Evolutionary conservation across 768 basidiomycete species (phyloP), one percentile per base, ranked within the genome.

Genomic region (Calocybe cyanea): DNA sequence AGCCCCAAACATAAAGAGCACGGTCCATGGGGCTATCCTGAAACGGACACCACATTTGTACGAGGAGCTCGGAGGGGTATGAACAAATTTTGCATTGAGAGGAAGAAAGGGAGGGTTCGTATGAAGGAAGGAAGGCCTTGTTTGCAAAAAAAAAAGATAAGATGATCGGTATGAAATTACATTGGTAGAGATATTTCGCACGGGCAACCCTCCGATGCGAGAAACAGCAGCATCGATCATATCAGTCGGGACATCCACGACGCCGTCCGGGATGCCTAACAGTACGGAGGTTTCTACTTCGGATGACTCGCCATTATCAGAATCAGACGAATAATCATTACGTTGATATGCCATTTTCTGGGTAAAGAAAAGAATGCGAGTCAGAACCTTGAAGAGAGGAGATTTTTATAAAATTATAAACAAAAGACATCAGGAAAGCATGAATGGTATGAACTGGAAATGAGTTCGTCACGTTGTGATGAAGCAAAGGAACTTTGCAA

Each of bases 1-100:
- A 95, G 9, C 81, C 90, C 85, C 89, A 94, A 17, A 92, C 73
- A 55, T 92, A 93, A 38, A 93, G 66, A 2, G 83, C 86, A 42
- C 92, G 77, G 58, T 95, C 92, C 76, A 85, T 82, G 4, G 85
- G 78, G 55, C 88, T 93, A 30, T 83, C 72, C 58, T 92, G 86
- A 54, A 93, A 80, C 0, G 92, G 92, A 62, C 88, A 92, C 87
- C 89, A 93, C 57, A 95, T 75, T 58, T 94, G 91, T 9, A 88
- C 73, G 30, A 93, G 75, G 17, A 95, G 75, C 52, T 89, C 83
- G 88, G 86, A 92, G 0, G 85, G 78, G 15, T 70, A 64, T 8
- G 73, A 70, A 67, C 92, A 95, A 41, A 74, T 66, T 60, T 76
- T 80, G 77, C 92, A 94, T 41, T 72, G 67, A 5, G 83, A 84